Evolutionary conservation across 2,329 filamentous ascomycete genomes (phyloP).

Genomic region (Fusarium temperatum): DNA sequence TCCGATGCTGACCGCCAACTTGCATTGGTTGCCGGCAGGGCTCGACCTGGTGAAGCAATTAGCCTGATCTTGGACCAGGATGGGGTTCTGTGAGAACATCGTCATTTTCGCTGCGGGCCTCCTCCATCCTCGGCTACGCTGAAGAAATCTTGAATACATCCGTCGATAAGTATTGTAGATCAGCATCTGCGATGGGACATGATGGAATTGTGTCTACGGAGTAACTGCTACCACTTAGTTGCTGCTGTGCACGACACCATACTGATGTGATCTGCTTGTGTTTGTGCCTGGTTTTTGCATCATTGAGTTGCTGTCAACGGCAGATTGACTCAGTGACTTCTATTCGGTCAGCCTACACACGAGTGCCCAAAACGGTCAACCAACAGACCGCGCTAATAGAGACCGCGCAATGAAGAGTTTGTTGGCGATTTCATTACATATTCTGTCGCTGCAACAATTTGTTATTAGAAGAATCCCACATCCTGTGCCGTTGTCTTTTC

Average conservation of each 20-base stretch:
- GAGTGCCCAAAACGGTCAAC: not conserved
- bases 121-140: not conserved
- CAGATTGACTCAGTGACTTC: fast-evolving
- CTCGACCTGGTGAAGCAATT: not conserved
- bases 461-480: not conserved
- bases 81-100: not conserved
- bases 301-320: fast-evolving
- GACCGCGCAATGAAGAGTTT: fast-evolving
- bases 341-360: fast-evolving
- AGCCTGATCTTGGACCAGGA: too few relatives aligned
- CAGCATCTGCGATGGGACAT: not conserved
- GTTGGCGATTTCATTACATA: fast-evolving
- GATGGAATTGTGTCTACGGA: too few relatives aligned
- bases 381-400: fast-evolving
- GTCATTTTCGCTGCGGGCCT: not conserved
- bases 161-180: not conserved
- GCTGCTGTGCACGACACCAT: fast-evolving
- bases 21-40: not conserved
- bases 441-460: not conserved
- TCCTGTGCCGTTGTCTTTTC: too few relatives aligned
- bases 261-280: fast-evolving
- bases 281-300: fast-evolving
- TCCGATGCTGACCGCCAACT: not conserved
- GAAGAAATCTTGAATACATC: not conserved
- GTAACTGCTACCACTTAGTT: not conserved